Evolutionary conservation across 2,329 filamentous ascomycete species (phyloP).

Genomic region (Pestalotiopsis sp.): DNA sequence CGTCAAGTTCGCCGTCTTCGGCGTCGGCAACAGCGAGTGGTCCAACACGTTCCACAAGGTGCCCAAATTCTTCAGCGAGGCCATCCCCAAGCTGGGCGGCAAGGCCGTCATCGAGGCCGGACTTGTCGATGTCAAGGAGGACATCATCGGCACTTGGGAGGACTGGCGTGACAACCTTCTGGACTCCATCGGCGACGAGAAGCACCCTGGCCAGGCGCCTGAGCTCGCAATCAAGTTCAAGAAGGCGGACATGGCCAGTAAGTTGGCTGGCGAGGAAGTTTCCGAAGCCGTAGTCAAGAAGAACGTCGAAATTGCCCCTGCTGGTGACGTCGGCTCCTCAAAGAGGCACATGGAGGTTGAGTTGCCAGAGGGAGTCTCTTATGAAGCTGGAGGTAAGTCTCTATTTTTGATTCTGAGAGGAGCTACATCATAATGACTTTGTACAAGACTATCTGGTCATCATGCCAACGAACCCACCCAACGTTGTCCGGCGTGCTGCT

Average conservation of each 20-base stretch:
- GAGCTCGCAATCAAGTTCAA: background rate
- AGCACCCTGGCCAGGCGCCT: slow-evolving; percentile 3
- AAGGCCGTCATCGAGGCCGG: slow-evolving; percentile 17
- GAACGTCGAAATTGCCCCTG: background rate
- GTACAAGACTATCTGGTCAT: background rate
- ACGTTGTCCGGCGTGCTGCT: slow-evolving; percentile 1
- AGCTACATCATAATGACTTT: background rate
- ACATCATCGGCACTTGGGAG: slow-evolving; percentile 2
- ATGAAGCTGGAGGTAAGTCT: slow-evolving; percentile 1
- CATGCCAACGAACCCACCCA: slow-evolving; percentile 2
- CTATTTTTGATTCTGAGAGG: no score
- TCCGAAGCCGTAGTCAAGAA: slow-evolving; percentile 1
- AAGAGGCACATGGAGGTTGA: slow-evolving; percentile 4
- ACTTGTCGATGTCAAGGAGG: slow-evolving; percentile 42
- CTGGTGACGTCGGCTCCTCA: background rate
- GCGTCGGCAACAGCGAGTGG: slow-evolving; percentile 56
- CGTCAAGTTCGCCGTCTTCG: slow-evolving; percentile 57
- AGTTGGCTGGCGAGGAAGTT: background rate
- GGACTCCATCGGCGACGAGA: slow-evolving; percentile 4
- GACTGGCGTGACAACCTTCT: background rate
- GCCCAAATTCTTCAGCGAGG: slow-evolving; percentile 62
- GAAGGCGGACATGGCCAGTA: background rate
- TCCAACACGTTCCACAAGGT: slow-evolving; percentile 67
- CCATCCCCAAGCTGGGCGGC: slow-evolving; percentile 50
- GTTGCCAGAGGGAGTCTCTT: background rate